These are phyloP conservation scores for Acanthamoeba castellanii DNA, from an alignment of 208 protist species.

Conservation along the genomic window DNA sequence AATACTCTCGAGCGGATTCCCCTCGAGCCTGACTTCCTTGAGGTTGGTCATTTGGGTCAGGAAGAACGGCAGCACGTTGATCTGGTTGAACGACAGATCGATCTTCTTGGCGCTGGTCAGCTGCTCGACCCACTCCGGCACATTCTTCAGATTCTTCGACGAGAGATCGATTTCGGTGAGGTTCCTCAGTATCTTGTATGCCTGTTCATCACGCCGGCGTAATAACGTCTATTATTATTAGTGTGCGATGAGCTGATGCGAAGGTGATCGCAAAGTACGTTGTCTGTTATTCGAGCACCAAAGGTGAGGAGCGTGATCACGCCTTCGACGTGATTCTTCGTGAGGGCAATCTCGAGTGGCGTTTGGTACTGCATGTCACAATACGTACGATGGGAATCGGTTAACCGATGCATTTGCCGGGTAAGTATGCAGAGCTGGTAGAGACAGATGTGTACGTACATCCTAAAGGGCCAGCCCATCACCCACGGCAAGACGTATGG, in stretches of 20 bases:
- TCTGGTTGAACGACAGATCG: not conserved
- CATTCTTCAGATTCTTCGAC: not conserved
- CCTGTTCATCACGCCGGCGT: not conserved
- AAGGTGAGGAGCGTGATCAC: not conserved
- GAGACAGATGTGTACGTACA: too few species aligned
- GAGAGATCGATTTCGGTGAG: not conserved
- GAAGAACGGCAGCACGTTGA: not conserved
- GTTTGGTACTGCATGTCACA: not conserved
- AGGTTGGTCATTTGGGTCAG: not conserved
- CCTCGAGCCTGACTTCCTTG: not conserved
- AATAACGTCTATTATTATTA: too few species aligned
- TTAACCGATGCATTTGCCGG: too few species aligned
- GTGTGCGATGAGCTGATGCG: too few species aligned
- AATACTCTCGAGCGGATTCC: slow-evolving; percentile 48
- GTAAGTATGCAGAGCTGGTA: too few species aligned
- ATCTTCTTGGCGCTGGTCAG: not conserved
- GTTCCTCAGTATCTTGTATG: not conserved
- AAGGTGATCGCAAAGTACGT: not conserved
- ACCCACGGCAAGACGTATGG: too few species aligned
- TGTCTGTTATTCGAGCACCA: not conserved
- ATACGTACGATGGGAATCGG: too few species aligned
- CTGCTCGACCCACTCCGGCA: not conserved
- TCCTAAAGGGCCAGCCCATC: too few species aligned
- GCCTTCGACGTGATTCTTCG: not conserved
- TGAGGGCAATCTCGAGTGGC: not conserved